Base-by-base conservation (phyloP, 768 basidiomycete genomes). In the Mrakia hoshinonis region DNA sequence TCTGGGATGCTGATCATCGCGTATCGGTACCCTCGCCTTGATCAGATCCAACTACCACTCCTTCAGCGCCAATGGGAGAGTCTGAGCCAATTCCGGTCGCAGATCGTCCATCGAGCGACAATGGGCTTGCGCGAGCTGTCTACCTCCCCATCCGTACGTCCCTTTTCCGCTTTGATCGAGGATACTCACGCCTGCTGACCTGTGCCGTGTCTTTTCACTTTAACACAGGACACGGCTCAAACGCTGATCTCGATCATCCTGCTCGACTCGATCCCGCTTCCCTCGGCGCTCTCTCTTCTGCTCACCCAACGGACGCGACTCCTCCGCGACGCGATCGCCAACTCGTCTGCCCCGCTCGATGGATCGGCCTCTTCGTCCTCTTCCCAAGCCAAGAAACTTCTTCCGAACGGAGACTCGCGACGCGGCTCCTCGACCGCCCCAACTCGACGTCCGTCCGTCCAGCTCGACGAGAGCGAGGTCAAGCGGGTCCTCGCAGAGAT, bases 61-160 rank as follows among this genome's bases (percentile, higher is more conserved):
- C 85, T 92, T 3, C 89, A 92, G 74, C 87, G 91, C 46, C 94
- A 97, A 79, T 97, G 93, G 94, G 94, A 95, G 70, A 83, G 86
- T 0, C 86, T 97, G 10, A 85, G 87, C 5, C 90, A 89, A 74
- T 92, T 95, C 77, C 87, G 92, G 54, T 82, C 87, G 0, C 92
- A 95, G 76, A 94, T 97, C 73, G 85, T 89, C 26, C 89, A 93
- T 75, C 88, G 87, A 76, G 90, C 93, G n/a, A 91, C 87, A 0
- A 78, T 90, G 58, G 88, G 86, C n/a, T 81, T 96, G 22, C 85
- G 91, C 60, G 85, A 88, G 74, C 78, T 81, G 47, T 51, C 52
- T 10, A 65, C 46, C 48, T 54, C 48, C 61, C 51, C 24, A 46
- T 54, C 55, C 31, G 66, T 67, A 36, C 51, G 66, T 47, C 12